Evolutionary conservation across 1,284 basidiomycete species (phyloP).

Genomic region (Cryptococcus sp.): DNA sequence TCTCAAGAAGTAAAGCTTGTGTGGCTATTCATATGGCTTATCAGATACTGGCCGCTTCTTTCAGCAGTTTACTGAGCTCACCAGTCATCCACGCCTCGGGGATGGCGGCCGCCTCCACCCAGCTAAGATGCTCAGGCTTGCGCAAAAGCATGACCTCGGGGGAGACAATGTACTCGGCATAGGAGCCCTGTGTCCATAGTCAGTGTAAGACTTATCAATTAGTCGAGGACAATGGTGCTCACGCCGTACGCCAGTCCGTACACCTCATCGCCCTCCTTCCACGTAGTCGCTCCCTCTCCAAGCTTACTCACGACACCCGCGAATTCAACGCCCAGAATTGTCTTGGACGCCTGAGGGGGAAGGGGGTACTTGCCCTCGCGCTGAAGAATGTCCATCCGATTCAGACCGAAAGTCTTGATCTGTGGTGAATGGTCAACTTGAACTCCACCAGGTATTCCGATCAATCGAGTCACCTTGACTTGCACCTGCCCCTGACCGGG

Average conservation of each 20-base stretch:
- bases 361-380: constrained; percentile 69
- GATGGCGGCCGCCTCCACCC: constrained; percentile 78
- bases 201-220: background rate
- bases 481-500: constrained; percentile 65
- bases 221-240: constrained; percentile 26
- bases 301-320: constrained; percentile 66
- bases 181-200: constrained; percentile 66
- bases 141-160: constrained; percentile 65
- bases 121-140: constrained; percentile 73
- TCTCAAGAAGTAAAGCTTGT: constrained; percentile 71
- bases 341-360: constrained; percentile 68
- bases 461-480: constrained; percentile 59
- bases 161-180: constrained; percentile 80
- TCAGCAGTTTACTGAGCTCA: constrained; percentile 37
- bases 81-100: constrained; percentile 85
- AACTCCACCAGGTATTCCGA: constrained; percentile 32
- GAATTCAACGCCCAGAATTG: constrained; percentile 88
- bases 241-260: constrained; percentile 73
- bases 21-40: constrained; percentile 45
- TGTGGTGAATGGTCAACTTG: background rate
- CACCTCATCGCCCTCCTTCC: constrained; percentile 77
- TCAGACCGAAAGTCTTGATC: constrained; percentile 63
- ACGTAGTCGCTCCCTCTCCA: constrained; percentile 57
- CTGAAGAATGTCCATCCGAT: constrained; percentile 81
- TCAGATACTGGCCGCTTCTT: background rate